Conservation (phyloP, 441 rosid genomes). For the Mallotus japonicus region DNA sequence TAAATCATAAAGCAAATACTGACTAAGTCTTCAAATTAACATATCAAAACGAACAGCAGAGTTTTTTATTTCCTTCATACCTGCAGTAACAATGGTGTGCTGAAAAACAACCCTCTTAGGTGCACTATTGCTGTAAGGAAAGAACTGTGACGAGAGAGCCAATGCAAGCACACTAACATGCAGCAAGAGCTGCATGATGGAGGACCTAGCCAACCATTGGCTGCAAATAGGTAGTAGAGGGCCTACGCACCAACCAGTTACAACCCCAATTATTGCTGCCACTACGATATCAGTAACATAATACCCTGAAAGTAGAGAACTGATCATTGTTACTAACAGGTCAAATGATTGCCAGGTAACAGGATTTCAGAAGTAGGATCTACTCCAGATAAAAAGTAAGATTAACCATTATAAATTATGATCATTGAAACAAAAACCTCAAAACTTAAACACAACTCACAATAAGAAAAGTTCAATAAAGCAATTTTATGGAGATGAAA, state of each 20-base stretch:
- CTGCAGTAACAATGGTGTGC: conserved; percentile 67
- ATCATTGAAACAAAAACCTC: conserved; percentile 2
- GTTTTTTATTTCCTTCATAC: conserved; percentile 43
- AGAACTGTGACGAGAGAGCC: conserved; percentile 90
- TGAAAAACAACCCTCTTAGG: conserved; percentile 92
- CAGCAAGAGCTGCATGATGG: conserved; percentile 70
- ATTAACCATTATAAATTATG: background rate
- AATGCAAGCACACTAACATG: conserved; percentile 63
- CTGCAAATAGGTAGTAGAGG: conserved; percentile 79
- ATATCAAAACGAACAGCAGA: background rate
- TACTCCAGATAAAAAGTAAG: background rate
- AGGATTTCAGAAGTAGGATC: background rate
- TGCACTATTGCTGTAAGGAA: conserved; percentile 85
- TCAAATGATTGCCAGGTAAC: background rate
- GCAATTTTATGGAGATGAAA: conserved; percentile 3
- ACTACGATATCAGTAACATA: conserved; percentile 68
- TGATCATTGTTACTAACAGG: conserved; percentile 1
- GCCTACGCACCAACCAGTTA: conserved; percentile 78
- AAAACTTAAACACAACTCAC: conserved; percentile 5
- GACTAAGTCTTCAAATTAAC: conserved; percentile 4
- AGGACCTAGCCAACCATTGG: conserved; percentile 73
- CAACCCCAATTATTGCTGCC: conserved; percentile 65
- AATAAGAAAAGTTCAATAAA: background rate
- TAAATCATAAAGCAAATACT: background rate
- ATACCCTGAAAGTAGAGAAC: conserved; percentile 56